Evolutionary conservation across 306 rosid species (phyloP), one percentile per base, ranked within the genome.

Genomic region (Cucumis hystrix): DNA sequence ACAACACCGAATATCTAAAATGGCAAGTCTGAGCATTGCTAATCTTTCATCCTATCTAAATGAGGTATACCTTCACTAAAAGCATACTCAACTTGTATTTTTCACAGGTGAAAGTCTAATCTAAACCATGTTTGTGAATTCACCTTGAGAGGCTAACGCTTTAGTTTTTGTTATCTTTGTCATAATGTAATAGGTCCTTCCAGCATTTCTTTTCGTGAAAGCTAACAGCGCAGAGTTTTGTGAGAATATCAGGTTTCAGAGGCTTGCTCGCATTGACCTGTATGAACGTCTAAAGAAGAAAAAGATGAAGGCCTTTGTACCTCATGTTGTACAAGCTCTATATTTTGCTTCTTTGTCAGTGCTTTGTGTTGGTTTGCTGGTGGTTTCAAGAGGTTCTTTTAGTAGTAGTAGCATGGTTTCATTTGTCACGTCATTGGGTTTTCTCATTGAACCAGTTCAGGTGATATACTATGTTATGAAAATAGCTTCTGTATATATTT

Each of bases 271-370:
- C 64, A 74, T 83, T 51, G 93, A 93, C 86, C 82, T 83, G 72
- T 86, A 65, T 75, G 87, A 81, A 72, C 86, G 39, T 74, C 82
- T 90, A 84, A 85, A 81, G 80, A 93, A 91, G 86, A 93, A 83
- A 85, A 93, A 85, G 83, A 90, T 93, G 97, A 93, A 91, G 79
- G 93, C 96, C 20, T 76, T 91, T 59, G 87, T 90, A 85, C 98
- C 98, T 77, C 98, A 87, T 88, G 83, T 90, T 30, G 65, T 83
- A 65, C 93, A 91, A 76, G 82, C 89, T 71, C 79, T 91, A 75
- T 93, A 90, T 79, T 86, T 89, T 21, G 93, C 92, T 63, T 78
- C 81, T 47, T 82, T 93, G 56, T 80, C 76, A 80, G 21, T 86
- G 43, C 76, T 93, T 78, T 88, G 86, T 18, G 83, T 82, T 79